Evolutionary conservation across 148 eudicot species (phyloP).

Genomic region (Hydrangea macrophylla): DNA sequence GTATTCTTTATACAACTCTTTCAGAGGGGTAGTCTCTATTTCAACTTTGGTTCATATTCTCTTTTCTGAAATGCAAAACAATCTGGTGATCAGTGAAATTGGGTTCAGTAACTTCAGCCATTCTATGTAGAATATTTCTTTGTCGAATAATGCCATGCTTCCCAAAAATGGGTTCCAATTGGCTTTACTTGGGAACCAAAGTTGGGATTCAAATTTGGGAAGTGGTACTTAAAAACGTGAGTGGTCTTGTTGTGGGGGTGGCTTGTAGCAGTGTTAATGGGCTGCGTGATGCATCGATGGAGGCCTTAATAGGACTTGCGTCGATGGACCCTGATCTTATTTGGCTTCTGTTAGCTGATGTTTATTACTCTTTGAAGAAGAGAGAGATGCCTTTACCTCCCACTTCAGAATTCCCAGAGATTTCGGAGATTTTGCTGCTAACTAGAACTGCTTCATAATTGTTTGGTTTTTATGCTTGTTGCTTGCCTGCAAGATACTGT

Average conservation of each 20-base stretch:
- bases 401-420: conserved; percentile 40
- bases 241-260: conserved; percentile 77
- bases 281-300: conserved; percentile 61
- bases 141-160: no score
- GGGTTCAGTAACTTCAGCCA: no score
- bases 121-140: not conserved
- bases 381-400: conserved; percentile 37
- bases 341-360: conserved; percentile 88
- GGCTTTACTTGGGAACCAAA: not conserved
- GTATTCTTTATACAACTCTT: not conserved
- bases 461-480: not conserved
- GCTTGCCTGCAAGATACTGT: not conserved
- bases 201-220: not conserved
- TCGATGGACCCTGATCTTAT: conserved; percentile 79
- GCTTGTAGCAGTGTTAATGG: conserved; percentile 82
- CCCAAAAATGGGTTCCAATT: not conserved
- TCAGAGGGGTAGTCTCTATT: not conserved
- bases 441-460: not conserved
- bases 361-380: conserved; percentile 62
- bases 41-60: not conserved
- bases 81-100: not conserved
- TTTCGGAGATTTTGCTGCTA: conserved; percentile 43
- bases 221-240: conserved; percentile 69
- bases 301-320: conserved; percentile 73
- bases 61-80: not conserved